phyloP scores from a whole-genome alignment of 306 rosid species.

The Urtica urens region DNA sequence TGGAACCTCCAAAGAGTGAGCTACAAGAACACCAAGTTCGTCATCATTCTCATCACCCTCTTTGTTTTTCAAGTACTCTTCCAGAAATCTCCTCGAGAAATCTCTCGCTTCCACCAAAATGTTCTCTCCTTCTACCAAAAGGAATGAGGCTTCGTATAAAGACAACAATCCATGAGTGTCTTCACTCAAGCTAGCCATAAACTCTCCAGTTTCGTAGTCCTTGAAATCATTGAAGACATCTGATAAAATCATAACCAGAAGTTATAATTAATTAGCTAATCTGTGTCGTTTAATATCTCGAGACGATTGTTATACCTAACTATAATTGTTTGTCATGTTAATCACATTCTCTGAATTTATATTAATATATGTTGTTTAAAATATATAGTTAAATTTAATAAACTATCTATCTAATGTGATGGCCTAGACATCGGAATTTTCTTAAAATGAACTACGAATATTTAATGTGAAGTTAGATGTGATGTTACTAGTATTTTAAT shows the following conservation, averaged over 20 bases:
- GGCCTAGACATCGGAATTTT: no score
- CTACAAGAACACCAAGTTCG: neutral
- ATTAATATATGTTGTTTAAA: no score
- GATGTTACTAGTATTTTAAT: no score
- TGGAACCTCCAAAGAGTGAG: neutral
- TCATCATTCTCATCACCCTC: neutral
- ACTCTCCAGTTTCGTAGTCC: slow-evolving; percentile 5
- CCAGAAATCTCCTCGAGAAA: neutral
- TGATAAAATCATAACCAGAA: no score
- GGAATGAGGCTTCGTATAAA: slow-evolving; percentile 28
- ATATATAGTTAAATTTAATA: no score
- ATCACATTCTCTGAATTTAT: neutral
- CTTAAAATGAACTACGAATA: no score
- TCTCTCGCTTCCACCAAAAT: slow-evolving; percentile 21
- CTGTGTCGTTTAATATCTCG: no score
- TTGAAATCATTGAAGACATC: slow-evolving; percentile 15
- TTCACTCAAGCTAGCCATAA: neutral
- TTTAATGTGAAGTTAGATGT: no score
- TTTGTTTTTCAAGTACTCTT: neutral
- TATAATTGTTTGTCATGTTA: no score
- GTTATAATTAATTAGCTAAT: neutral
- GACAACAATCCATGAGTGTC: slow-evolving; percentile 18
- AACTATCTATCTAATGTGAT: no score
- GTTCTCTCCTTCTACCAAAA: slow-evolving; percentile 17
- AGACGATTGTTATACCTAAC: no score